Evolutionary conservation across 257 asterid genomes (phyloP), one percentile per base, ranked within the genome.

Genomic region (Capsicum rhomboideum): DNA sequence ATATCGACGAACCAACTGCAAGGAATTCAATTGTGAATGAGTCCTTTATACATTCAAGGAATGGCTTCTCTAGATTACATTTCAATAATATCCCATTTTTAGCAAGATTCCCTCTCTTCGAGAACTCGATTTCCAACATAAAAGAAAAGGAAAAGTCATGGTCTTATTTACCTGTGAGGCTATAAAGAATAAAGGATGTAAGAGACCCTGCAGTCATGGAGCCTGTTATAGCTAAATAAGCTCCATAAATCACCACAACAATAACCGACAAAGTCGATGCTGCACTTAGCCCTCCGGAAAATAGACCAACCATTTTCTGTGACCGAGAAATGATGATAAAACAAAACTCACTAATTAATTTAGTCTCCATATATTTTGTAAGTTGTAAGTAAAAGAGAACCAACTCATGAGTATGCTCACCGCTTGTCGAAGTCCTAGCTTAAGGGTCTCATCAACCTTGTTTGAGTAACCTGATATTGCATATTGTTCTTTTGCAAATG

Each of bases 201-300:
- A 93, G 95, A 79, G 95, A 85, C 20, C 97, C 97, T 34, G 98
- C 86, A 63, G 94, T 89, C 94, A 93, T 91, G 52, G 93, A 75
- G 91, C 98, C 98, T 74, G 85, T 91, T 82, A 94, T 94, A 64
- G 98, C 88, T 85, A 94, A 88, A 71, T 89, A 87, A 85, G 97
- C 92, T 83, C 91, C 95, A 71, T 94, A 94, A 85, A 94, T 90
- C 12, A 94, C 97, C 17, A 93, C 97, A 37, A 90, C 87, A 54
- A 94, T 94, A 72, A 94, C 97, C 37, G 98, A 94, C 56, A 93
- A 71, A 6, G 97, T 94, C 64, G 98, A 91, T 59, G 94, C 97
- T 63, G 95, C 97, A 85, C 86, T 90, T 77, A 94, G 85, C 63
- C 97, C 92, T 78, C 98, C 97, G 79, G 85, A 91, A 89, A 94